phyloP scores from a whole-genome alignment of 2,329 filamentous ascomycete species.

The Nothomitra cinnamomea region DNA sequence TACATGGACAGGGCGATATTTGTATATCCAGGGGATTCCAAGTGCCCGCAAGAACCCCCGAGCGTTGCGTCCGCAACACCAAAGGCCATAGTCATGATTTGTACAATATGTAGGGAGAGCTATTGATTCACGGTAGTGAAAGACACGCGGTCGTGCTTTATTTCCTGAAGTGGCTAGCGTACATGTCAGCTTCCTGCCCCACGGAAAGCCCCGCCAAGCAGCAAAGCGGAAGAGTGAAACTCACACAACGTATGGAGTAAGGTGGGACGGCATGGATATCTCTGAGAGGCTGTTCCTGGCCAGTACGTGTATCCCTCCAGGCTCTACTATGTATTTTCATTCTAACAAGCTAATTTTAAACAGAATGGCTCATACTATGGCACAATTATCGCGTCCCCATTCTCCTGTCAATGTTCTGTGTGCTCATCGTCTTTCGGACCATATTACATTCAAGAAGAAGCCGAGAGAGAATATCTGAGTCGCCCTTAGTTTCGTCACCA shows the following conservation, averaged over 20 bases:
- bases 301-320: background rate
- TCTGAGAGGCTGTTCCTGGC: background rate
- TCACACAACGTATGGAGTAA: too few species aligned
- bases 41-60: background rate
- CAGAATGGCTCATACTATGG: conserved; percentile 27
- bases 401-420: conserved; percentile 22
- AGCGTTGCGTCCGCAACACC: background rate
- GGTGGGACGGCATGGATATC: too few species aligned
- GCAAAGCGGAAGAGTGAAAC: too few species aligned
- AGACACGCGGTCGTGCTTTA: background rate
- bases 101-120: background rate
- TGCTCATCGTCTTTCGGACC: conserved; percentile 18
- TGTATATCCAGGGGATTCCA: conserved; percentile 3
- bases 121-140: background rate
- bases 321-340: background rate
- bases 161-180: too few species aligned
- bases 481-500: conserved; percentile 17
- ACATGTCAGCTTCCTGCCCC: too few species aligned
- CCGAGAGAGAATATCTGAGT: conserved; percentile 14
- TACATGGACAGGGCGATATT: conserved; percentile 7
- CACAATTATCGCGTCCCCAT: conserved; percentile 29
- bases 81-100: background rate
- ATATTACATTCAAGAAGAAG: conserved; percentile 15
- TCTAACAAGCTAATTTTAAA: background rate
- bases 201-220: too few species aligned